phyloP scores from a whole-genome alignment of 257 asterid genomes.

The Solanum chaucha region DNA sequence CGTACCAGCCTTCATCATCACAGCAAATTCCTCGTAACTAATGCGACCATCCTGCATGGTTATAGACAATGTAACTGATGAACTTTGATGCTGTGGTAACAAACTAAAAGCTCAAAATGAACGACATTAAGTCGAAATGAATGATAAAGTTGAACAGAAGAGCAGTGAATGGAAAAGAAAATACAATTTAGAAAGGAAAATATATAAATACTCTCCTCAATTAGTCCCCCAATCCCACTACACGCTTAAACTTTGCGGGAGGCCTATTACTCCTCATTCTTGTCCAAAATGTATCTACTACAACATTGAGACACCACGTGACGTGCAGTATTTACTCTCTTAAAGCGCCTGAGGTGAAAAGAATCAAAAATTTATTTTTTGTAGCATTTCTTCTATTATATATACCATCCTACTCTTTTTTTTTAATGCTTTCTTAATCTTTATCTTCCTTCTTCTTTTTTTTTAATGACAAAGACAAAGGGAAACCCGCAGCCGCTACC shows the following conservation, averaged over 20 bases:
- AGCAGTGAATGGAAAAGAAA: neutral
- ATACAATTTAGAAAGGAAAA: neutral
- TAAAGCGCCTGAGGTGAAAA: neutral
- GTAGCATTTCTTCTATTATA: neutral
- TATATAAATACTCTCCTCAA: neutral
- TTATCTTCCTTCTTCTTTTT: neutral
- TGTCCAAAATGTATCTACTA: neutral
- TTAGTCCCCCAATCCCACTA: neutral
- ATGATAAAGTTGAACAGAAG: neutral
- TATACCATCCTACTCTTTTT: neutral
- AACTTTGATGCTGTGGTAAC: neutral
- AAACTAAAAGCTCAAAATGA: neutral
- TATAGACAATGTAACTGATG: neutral
- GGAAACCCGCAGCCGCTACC: neutral
- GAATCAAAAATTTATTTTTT: neutral
- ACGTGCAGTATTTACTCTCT: neutral
- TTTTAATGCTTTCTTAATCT: neutral
- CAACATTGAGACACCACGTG: neutral
- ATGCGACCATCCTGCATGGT: constrained; percentile 21
- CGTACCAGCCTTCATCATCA: constrained; percentile 26
- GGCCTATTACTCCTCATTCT: neutral
- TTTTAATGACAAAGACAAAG: no score
- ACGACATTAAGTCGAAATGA: neutral
- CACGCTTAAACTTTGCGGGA: neutral
- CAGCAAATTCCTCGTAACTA: constrained; percentile 19